These are phyloP conservation scores for Trapa incisa DNA, from an alignment of 345 rosid genomes.

Conservation along the genomic window DNA sequence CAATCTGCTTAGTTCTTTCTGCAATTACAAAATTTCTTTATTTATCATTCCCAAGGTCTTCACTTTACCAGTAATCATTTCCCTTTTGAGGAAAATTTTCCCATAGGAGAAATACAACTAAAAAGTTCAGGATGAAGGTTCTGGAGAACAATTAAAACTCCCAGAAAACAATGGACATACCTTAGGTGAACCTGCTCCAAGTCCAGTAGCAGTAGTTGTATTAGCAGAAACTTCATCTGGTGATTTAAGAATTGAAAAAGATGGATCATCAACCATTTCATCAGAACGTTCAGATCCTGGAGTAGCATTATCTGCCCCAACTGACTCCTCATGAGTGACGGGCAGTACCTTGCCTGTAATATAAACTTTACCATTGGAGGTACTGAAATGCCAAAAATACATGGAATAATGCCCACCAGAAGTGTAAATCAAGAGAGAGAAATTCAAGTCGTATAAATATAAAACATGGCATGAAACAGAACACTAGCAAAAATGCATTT, in stretches of 20 bases:
- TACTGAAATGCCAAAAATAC: neutral
- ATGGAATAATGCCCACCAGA: neutral
- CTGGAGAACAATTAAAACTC: neutral
- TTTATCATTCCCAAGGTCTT: no score
- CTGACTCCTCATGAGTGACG: slow-evolving; percentile 16
- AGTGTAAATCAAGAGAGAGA: neutral
- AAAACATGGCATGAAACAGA: neutral
- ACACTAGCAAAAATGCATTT: no score
- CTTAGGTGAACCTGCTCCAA: slow-evolving; percentile 22
- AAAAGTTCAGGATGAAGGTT: neutral
- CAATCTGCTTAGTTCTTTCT: no score
- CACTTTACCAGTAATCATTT: neutral
- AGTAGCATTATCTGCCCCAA: slow-evolving; percentile 13
- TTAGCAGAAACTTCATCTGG: slow-evolving; percentile 39
- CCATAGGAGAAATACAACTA: neutral
- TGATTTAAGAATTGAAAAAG: slow-evolving; percentile 41
- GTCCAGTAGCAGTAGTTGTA: slow-evolving; percentile 44
- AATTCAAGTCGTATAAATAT: neutral
- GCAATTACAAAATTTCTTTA: no score
- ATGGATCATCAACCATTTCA: slow-evolving; percentile 23
- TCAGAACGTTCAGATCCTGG: slow-evolving; percentile 20
- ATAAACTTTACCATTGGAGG: neutral
- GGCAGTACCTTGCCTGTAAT: slow-evolving; percentile 16
- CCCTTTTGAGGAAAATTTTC: neutral
- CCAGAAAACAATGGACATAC: slow-evolving; percentile 22